Evolutionary conservation across 768 basidiomycete genomes (phyloP).

Genomic region (Phanerochaete carnosa): DNA sequence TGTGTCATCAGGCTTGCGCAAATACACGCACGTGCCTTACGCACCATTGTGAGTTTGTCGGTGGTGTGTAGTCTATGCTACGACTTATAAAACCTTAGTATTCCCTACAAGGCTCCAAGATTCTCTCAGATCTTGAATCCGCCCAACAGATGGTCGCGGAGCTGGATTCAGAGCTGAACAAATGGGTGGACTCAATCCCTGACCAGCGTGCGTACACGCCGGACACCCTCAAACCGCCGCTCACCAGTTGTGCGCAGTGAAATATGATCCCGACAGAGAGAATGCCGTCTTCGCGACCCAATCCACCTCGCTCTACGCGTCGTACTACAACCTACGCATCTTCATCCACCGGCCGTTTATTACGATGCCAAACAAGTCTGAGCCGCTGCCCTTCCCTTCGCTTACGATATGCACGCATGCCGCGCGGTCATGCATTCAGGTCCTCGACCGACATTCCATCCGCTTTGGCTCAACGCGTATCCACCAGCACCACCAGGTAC

Average conservation of each 20-base stretch:
- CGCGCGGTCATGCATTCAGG: conserved; percentile 41
- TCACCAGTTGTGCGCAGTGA: conserved; percentile 11
- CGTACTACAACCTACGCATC: conserved; percentile 53
- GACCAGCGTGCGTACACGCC: conserved; percentile 45
- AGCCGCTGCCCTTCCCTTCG: conserved; percentile 39
- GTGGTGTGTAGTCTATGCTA: not conserved
- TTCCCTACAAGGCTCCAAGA: not conserved
- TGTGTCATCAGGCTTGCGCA: conserved; percentile 57
- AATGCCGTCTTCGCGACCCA: conserved; percentile 27
- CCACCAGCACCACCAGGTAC: conserved; percentile 5
- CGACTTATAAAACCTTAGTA: not conserved
- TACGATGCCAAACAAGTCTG: conserved; percentile 53
- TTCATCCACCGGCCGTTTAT: conserved; percentile 79
- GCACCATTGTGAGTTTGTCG: conserved; percentile 50
- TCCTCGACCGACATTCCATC: conserved; percentile 35
- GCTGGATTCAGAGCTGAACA: conserved; percentile 55
- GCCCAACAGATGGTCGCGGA: conserved; percentile 56
- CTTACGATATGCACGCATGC: conserved; percentile 49
- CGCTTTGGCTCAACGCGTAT: conserved; percentile 10
- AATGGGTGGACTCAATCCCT: conserved; percentile 33
- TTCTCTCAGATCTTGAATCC: not conserved
- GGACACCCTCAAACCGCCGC: not conserved
- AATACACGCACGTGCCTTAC: conserved; percentile 60
- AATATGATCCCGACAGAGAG: conserved; percentile 22
- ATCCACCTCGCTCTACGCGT: conserved; percentile 34